A percentile compares a stretch with the other conserved stretches of the same genome.
Evolutionary conservation across 1,139 yeast genomes (phyloP).

Genomic region (Kodamaea ohmeri): DNA sequence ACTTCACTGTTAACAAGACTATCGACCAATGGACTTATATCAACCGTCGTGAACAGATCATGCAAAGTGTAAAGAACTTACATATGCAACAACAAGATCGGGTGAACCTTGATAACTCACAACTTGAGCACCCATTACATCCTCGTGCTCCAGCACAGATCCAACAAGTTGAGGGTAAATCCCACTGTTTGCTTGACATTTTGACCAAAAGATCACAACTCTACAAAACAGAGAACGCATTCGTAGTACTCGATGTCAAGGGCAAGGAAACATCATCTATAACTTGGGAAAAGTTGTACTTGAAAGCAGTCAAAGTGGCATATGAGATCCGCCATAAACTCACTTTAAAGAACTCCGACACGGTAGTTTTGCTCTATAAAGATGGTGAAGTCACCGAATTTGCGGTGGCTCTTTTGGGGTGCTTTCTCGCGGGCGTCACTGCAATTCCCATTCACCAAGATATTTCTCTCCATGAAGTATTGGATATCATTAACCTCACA

Average conservation of each 20-base stretch:
- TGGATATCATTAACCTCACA: slow-evolving; percentile 69
- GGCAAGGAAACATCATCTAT: slow-evolving; percentile 79
- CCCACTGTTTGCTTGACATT: slow-evolving; percentile 54
- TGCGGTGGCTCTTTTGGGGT: slow-evolving; percentile 81
- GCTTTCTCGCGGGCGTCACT: slow-evolving; percentile 89
- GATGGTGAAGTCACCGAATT: slow-evolving; percentile 84
- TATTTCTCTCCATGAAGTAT: slow-evolving; percentile 61
- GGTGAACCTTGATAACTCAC: slow-evolving; percentile 37
- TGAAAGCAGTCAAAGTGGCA: slow-evolving; percentile 84
- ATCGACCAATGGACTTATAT: slow-evolving; percentile 52
- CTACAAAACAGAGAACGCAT: slow-evolving; percentile 67
- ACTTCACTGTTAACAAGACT: slow-evolving; percentile 38
- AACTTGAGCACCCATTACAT: slow-evolving; percentile 52
- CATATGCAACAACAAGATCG: slow-evolving; percentile 35
- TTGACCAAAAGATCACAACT: slow-evolving; percentile 68
- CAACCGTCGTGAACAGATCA: slow-evolving; percentile 46
- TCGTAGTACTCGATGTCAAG: slow-evolving; percentile 66
- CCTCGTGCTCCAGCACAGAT: slow-evolving; percentile 46
- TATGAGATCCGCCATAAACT: slow-evolving; percentile 75
- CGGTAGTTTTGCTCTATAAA: slow-evolving; percentile 81
- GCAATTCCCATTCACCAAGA: slow-evolving; percentile 91
- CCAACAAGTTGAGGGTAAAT: slow-evolving; percentile 23
- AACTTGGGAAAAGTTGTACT: slow-evolving; percentile 86
- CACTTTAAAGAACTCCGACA: slow-evolving; percentile 72
- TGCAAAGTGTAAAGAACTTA: slow-evolving; percentile 36